Evolutionary conservation across 2,329 filamentous ascomycete genomes (phyloP), one percentile per base, ranked within the genome.

Genomic region (Lizonia empirigonia): DNA sequence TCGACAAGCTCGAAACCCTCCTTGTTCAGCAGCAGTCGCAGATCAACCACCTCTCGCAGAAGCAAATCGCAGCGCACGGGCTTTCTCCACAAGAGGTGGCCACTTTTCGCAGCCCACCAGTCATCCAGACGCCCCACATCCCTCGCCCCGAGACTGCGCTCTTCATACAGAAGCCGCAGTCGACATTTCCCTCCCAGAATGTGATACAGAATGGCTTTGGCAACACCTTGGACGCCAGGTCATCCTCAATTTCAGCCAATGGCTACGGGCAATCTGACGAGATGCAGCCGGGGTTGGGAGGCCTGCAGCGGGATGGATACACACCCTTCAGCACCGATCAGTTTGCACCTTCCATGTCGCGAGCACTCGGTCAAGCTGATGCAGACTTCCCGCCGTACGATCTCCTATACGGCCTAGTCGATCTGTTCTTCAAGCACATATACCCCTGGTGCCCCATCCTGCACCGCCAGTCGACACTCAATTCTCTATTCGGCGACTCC

Each of bases 381-480:
- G 58, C 75, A 62, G 64, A 85, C 44, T 77, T 85, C 1, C 83
- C 83, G 2, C 82, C 83, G 0, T 83, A 85, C 54, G 83, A 85
- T 55, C 74, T 85, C 10, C 68, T 85, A 3, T 85, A 85, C 53
- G 81, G 79, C 2, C 71, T 86, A 2, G 82, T 84, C 13, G 82
- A 85, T 53, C 72, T 85, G 7, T 86, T 83, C 68, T 85, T 86
- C 73, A 84, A 84, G 59, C 82, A 86, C 64, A 81, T 84, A 64
- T 85, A 85, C 58, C 82, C 83, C 0, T 86, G 83, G 83, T 96
- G 91, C 68, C 91, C 92, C 0, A 94, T 96, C 19, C 78, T 96
- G n/a, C 90, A 96, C 72, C 85, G 90, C 18, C 86, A 89, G 65
- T 86, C 88, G 4, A 96, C 91, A 0, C 74, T 96, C 7, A 89